These are phyloP conservation scores for Boletus sensibilis DNA, from an alignment of 768 basidiomycete species.

Conservation along the genomic window DNA sequence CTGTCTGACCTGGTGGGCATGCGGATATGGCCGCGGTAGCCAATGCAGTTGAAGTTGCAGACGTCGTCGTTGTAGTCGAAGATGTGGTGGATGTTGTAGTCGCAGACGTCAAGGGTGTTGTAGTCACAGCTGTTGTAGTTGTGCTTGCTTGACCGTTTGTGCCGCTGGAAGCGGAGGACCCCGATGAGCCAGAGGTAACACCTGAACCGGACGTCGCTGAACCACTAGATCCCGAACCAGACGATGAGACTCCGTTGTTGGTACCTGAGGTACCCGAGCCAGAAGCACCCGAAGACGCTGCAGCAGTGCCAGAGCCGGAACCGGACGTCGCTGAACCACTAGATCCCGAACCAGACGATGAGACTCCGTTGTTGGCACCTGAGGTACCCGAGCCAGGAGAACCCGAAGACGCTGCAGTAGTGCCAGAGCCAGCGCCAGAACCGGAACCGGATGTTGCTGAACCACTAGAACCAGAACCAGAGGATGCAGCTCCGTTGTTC, in stretches of 20 bases:
- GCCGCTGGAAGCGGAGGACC: not conserved
- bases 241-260: not conserved
- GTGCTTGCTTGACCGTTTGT: not conserved
- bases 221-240: not conserved
- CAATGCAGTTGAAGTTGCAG: not conserved
- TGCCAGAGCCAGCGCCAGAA: not conserved
- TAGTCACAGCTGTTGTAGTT: not conserved
- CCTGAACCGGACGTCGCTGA: conserved; percentile 1
- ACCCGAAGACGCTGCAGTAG: not conserved
- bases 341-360: not conserved
- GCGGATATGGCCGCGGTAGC: not conserved
- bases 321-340: not conserved
- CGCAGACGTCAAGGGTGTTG: not conserved
- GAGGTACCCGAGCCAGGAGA: not conserved
- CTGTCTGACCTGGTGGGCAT: conserved; percentile 20
- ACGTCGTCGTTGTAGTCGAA: conserved; percentile 1
- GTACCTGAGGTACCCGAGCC: conserved; percentile 1
- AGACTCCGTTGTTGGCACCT: not conserved
- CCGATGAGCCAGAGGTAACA: not conserved
- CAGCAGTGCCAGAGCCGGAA: not conserved
- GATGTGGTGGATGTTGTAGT: not conserved
- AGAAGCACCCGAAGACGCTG: not conserved
- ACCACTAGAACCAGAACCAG: not conserved
- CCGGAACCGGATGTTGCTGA: not conserved
- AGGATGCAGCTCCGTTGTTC: not conserved